Evolutionary conservation across 257 asterid species (phyloP).

Genomic region (Petunia secreta): DNA sequence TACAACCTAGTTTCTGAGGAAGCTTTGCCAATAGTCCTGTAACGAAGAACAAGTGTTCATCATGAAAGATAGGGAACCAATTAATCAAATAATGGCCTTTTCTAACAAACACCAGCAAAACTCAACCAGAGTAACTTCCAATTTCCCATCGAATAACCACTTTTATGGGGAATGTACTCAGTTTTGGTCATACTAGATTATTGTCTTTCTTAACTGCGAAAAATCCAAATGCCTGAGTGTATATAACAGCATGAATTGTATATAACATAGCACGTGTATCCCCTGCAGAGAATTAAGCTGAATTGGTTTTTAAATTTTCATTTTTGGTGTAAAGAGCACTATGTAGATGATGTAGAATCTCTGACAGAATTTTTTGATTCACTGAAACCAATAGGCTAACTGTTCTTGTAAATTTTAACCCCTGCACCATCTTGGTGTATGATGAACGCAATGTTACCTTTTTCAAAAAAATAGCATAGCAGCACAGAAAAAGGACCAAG

Average conservation of each 20-base stretch:
- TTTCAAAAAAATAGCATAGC: neutral
- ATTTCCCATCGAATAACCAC: neutral
- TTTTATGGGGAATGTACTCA: conserved; percentile 1
- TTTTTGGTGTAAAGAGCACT: too few species aligned
- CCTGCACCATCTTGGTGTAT: too few species aligned
- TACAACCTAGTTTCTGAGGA: conserved; percentile 88
- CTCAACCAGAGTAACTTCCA: conserved; percentile 1
- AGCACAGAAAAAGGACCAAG: conserved; percentile 1
- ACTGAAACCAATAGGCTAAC: too few species aligned
- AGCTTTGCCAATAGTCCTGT: conserved; percentile 84
- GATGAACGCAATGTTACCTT: too few species aligned
- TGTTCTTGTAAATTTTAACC: too few species aligned
- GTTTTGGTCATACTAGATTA: conserved; percentile 11
- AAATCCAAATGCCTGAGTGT: neutral
- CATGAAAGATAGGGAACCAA: neutral
- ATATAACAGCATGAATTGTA: neutral
- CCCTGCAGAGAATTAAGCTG: too few species aligned
- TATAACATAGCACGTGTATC: too few species aligned
- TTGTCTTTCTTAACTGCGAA: neutral
- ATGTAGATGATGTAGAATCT: too few species aligned
- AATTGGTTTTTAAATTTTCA: too few species aligned
- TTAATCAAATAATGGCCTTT: neutral
- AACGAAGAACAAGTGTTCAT: conserved; percentile 28
- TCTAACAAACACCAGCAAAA: neutral
- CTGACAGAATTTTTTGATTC: too few species aligned